These are phyloP conservation scores for Apiotrichum porosum DNA, from an alignment of 1,284 basidiomycete species.

Conservation along the genomic window DNA sequence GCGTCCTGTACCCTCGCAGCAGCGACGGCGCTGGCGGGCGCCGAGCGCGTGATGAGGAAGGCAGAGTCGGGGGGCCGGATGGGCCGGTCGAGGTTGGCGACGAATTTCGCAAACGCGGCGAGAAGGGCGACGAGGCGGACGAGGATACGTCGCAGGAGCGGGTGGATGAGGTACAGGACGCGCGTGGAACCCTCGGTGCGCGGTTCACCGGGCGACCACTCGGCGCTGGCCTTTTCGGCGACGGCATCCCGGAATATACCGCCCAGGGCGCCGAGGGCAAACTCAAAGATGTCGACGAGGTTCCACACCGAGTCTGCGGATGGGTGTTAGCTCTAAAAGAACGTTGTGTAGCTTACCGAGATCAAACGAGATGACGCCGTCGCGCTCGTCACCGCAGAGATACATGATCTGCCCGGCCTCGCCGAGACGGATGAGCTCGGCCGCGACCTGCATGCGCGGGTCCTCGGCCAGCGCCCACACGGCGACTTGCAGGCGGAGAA, in stretches of 20 bases:
- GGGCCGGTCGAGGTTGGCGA: slow-evolving; percentile 26
- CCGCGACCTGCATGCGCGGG: slow-evolving; percentile 16
- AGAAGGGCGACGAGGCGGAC: slow-evolving; percentile 27
- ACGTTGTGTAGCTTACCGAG: slow-evolving; percentile 23
- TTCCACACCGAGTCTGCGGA: slow-evolving; percentile 34
- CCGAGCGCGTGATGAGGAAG: slow-evolving; percentile 15
- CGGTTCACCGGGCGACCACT: slow-evolving; percentile 21
- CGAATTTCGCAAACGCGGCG: slow-evolving; percentile 22
- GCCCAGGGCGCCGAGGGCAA: slow-evolving; percentile 22
- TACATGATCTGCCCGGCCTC: slow-evolving; percentile 33
- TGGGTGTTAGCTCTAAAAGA: too few relatives aligned
- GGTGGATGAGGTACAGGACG: slow-evolving; percentile 31
- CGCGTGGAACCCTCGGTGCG: slow-evolving; percentile 14
- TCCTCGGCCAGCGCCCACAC: slow-evolving; percentile 29
- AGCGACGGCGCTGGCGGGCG: slow-evolving; percentile 32
- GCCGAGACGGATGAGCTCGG: slow-evolving; percentile 29
- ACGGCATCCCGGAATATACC: slow-evolving; percentile 28
- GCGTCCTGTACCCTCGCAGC: slow-evolving; percentile 26
- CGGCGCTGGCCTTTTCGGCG: slow-evolving; percentile 17
- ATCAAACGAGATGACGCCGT: slow-evolving; percentile 26
- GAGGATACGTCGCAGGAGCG: slow-evolving; percentile 21
- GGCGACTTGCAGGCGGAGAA: slow-evolving; percentile 31
- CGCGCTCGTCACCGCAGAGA: slow-evolving; percentile 17
- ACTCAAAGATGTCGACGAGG: slow-evolving; percentile 35
- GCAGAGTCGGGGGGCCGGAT: slow-evolving; percentile 28